A percentile compares a stretch with the other conserved stretches of the same genome.
phyloP scores from a whole-genome alignment of 2,329 filamentous ascomycete genomes.

The Botrytis paeoniae region DNA sequence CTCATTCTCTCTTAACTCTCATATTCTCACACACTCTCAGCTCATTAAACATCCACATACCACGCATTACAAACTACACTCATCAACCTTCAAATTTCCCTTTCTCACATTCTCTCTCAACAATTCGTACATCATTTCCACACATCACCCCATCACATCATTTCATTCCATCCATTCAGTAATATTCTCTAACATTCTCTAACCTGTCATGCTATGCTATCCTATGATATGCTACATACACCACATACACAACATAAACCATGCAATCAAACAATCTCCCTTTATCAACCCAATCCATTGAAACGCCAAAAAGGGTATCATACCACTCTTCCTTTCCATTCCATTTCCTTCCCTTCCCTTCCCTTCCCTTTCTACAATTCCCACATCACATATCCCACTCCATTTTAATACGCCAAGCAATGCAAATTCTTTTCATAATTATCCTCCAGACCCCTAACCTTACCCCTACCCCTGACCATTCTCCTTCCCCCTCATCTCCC shows the following conservation, averaged over 20 bases:
- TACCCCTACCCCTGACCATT: neutral
- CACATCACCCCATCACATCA: neutral
- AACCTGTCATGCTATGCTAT: neutral
- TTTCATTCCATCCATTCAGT: neutral
- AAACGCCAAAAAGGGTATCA: constrained; percentile 9
- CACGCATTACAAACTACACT: too few species aligned
- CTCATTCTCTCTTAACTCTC: too few species aligned
- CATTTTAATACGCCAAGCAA: constrained; percentile 1
- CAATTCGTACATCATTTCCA: neutral
- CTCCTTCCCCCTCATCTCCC: constrained; percentile 1
- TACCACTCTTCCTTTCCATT: neutral
- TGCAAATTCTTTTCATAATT: neutral
- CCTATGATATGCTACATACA: neutral
- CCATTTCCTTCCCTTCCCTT: too few species aligned
- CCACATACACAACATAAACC: neutral
- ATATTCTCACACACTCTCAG: too few species aligned
- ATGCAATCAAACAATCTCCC: neutral
- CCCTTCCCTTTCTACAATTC: neutral
- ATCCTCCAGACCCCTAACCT: neutral
- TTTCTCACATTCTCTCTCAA: neutral
- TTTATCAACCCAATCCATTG: neutral
- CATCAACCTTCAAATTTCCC: neutral
- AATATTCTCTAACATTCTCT: neutral
- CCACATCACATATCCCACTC: neutral
- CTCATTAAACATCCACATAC: neutral